These are phyloP conservation scores for Camellia granthamiana DNA, from an alignment of 148 eudicot species.

Conservation along the genomic window DNA sequence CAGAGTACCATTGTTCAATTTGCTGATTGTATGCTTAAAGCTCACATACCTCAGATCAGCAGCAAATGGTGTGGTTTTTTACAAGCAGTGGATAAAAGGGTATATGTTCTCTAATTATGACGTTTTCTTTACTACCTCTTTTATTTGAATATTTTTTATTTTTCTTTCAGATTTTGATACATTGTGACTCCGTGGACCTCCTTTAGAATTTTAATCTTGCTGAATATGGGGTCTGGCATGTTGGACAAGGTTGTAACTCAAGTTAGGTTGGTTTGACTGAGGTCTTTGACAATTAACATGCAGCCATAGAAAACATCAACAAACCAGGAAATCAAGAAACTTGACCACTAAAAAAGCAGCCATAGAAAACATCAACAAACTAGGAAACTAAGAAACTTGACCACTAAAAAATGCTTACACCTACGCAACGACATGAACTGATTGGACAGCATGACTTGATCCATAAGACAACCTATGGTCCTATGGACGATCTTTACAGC, in stretches of 20 bases:
- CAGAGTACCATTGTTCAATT: conserved; percentile 68
- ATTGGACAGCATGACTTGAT: too few species aligned
- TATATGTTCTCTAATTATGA: conserved; percentile 18
- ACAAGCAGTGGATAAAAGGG: conserved; percentile 58
- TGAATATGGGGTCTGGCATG: not conserved
- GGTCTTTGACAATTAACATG: not conserved
- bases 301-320: not conserved
- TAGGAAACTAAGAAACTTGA: not conserved
- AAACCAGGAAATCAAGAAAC: not conserved
- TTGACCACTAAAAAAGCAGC: not conserved
- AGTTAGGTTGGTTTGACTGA: not conserved
- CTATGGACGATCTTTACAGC: too few species aligned
- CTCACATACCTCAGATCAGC: conserved; percentile 28
- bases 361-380: not conserved
- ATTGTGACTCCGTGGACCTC: too few species aligned
- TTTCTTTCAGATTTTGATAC: too few species aligned
- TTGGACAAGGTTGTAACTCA: not conserved
- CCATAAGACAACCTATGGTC: too few species aligned
- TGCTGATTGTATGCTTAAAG: conserved; percentile 49
- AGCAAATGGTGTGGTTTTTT: conserved; percentile 57
- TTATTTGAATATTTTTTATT: not conserved
- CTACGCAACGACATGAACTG: too few species aligned
- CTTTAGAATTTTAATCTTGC: conserved; percentile 34
- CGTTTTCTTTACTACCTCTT: not conserved
- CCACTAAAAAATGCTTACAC: too few species aligned